Conservation (phyloP, 2,329 filamentous ascomycete genomes). For the Fusarium nurragi region DNA sequence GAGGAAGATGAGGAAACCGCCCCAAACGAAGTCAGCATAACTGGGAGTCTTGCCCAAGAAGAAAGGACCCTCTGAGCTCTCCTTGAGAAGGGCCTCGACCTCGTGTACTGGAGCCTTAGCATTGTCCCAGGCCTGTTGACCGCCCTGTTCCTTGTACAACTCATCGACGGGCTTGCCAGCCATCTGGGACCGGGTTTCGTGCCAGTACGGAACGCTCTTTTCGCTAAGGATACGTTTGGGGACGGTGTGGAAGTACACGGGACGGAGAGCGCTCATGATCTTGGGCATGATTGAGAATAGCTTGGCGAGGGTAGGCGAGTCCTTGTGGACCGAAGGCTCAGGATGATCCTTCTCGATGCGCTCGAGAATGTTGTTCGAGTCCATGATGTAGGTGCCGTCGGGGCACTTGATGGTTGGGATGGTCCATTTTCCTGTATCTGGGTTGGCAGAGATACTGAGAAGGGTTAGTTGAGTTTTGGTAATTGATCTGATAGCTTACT, state of each 20-base stretch:
- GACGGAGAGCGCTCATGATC: slow-evolving; percentile 47
- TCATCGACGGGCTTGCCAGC: slow-evolving; percentile 65
- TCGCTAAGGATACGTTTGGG: slow-evolving; percentile 62
- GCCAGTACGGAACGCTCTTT: slow-evolving; percentile 64
- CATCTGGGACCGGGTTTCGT: slow-evolving; percentile 57
- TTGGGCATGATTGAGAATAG: slow-evolving; percentile 54
- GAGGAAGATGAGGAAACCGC: slow-evolving; percentile 57
- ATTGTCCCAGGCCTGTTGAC: slow-evolving; percentile 59
- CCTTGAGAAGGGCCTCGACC: slow-evolving; percentile 59
- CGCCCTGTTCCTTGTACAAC: slow-evolving; percentile 57
- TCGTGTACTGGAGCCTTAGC: slow-evolving; percentile 51
- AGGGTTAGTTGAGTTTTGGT: neutral
- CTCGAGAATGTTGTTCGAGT: slow-evolving; percentile 68
- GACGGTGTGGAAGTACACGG: slow-evolving; percentile 59
- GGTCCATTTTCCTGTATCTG: slow-evolving; percentile 39
- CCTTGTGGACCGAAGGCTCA: slow-evolving; percentile 64
- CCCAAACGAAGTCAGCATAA: slow-evolving; percentile 69
- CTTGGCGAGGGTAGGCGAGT: slow-evolving; percentile 59
- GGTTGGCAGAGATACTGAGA: slow-evolving; percentile 33
- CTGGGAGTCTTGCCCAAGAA: slow-evolving; percentile 65
- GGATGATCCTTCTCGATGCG: slow-evolving; percentile 69
- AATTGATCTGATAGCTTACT: slow-evolving; percentile 53
- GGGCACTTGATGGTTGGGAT: slow-evolving; percentile 65
- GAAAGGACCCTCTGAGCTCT: slow-evolving; percentile 67
- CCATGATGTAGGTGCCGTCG: slow-evolving; percentile 69